Evolutionary conservation across 371 early-diverging fungal species (phyloP).

Genomic region (Apophysomyces ossiformis): DNA sequence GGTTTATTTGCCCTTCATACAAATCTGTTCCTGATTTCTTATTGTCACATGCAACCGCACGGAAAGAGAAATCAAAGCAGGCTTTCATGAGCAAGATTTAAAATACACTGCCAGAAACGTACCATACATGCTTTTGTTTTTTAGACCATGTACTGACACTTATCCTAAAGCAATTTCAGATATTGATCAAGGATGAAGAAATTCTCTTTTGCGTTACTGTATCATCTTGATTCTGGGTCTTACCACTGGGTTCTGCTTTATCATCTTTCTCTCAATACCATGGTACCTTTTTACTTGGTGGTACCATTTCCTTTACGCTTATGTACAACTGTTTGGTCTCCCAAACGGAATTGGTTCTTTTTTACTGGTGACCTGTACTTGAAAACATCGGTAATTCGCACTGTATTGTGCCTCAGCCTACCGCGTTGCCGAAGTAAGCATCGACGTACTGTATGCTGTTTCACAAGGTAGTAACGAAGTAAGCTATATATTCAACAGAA

Average conservation of each 20-base stretch:
- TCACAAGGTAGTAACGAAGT: slow-evolving; percentile 35
- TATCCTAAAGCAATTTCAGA: slow-evolving; percentile 62
- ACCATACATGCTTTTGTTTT: slow-evolving; percentile 62
- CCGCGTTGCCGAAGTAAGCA: slow-evolving; percentile 58
- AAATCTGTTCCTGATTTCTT: slow-evolving; percentile 73
- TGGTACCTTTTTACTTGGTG: slow-evolving; percentile 73
- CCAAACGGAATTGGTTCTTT: slow-evolving; percentile 55
- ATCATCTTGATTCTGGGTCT: slow-evolving; percentile 64
- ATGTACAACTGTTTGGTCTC: slow-evolving; percentile 59
- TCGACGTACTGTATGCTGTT: slow-evolving; percentile 43
- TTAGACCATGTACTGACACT: slow-evolving; percentile 59
- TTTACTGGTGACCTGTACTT: slow-evolving; percentile 60
- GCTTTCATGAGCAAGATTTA: slow-evolving; percentile 55
- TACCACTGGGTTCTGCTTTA: slow-evolving; percentile 70
- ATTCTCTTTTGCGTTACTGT: slow-evolving; percentile 60
- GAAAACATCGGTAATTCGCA: slow-evolving; percentile 72
- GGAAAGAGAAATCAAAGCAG: slow-evolving; percentile 52
- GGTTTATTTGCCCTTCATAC: slow-evolving; percentile 62
- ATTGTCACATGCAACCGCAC: slow-evolving; percentile 57
- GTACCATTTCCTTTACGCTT: slow-evolving; percentile 62
- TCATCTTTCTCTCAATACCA: slow-evolving; percentile 47
- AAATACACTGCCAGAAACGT: slow-evolving; percentile 54
- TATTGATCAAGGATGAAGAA: slow-evolving; percentile 48
- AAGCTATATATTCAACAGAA: not conserved
- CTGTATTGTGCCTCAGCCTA: slow-evolving; percentile 67